Conservation (phyloP, 192 early-diverging fungal genomes). For the Mortierella alpina region DNA sequence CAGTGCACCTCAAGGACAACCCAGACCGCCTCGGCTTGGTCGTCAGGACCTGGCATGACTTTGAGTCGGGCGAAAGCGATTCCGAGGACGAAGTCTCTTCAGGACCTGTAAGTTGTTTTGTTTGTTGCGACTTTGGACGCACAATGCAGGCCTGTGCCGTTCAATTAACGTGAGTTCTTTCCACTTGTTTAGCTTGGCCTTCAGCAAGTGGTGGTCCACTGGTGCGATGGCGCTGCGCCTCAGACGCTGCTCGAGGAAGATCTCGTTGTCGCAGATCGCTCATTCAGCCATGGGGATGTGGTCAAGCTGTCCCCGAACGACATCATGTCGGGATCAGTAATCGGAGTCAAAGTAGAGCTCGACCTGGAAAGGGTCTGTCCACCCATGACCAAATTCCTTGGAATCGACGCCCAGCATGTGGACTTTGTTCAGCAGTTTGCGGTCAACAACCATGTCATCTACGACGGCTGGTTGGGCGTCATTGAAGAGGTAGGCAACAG, state of each 20-base stretch:
- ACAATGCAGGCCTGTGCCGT: background rate
- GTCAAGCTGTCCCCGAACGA: conserved; percentile 54
- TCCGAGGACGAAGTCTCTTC: conserved; percentile 35
- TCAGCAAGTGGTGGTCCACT: conserved; percentile 49
- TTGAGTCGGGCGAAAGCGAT: conserved; percentile 48
- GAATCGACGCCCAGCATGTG: conserved; percentile 51
- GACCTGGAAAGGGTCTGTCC: conserved; percentile 43
- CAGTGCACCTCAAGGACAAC: conserved; percentile 40
- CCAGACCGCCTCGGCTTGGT: conserved; percentile 47
- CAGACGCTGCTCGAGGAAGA: conserved; percentile 45
- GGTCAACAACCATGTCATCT: conserved; percentile 51
- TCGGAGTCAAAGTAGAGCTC: conserved; percentile 50
- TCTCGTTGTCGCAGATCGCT: conserved; percentile 49
- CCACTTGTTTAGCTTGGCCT: conserved; percentile 22
- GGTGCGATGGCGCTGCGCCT: conserved; percentile 45
- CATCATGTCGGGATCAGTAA: conserved; percentile 49
- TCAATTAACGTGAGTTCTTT: background rate
- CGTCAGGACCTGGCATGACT: conserved; percentile 57
- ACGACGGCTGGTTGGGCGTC: conserved; percentile 55
- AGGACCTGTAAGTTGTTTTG: conserved; percentile 22
- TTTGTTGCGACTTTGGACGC: background rate
- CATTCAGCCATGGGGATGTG: conserved; percentile 54
- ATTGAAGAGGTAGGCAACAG: conserved; percentile 43
- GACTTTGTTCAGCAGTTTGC: conserved; percentile 50
- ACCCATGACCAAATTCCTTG: conserved; percentile 37